Base-by-base conservation (phyloP, 1,139 yeast genomes). In the Kodamaea sp. region DNA sequence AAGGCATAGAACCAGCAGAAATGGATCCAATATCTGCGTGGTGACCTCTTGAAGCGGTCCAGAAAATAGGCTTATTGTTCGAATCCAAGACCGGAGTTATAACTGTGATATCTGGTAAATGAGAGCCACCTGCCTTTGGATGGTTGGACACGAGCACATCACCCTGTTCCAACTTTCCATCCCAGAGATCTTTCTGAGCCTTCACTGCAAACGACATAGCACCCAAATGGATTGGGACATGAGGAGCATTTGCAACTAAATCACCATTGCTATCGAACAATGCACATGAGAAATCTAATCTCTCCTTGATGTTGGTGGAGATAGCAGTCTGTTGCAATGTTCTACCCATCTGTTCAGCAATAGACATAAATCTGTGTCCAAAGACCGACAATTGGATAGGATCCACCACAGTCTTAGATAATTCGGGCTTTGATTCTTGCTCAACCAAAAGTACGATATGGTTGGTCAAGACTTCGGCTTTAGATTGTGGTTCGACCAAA, bases 271-370 rank as follows among this genome's bases (percentile, higher is more conserved):
- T 67, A 46, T 83, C 88, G 53, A 86, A 86, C 18, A 86, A 62
- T 1, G 95, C 95, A 66, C 95, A 86, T 8, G 94, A 83, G 53
- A 85, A 86, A 55, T 86, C 95, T 32, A 86, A 64, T 39, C 95
- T 66, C 54, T 86, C 95, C 51, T 86, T 86, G 43, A 86, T 87
- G 50, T 86, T 86, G n/a, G 94, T 84, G 5, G 92, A 83, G 28
- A 86, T 86, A 4, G 92, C 76, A 0, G 94, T 85, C 57, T 83
- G 84, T 48, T 83, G 84, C 44, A 85, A 63, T 7, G 90, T 84
- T 46, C 80, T 73, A 10, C 95, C 95, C 95, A 86, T 86, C 53
- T 85, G 94, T 50, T 85, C 95, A 4, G 95, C 95, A 55, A 86
- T 82, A 34, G 87, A 84, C 94, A 86, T 85, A 53, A 86, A 86